Evolutionary conservation across 2,329 filamentous ascomycete genomes (phyloP), one percentile per base, ranked within the genome.

Genomic region (Ophiostoma fasciatum): DNA sequence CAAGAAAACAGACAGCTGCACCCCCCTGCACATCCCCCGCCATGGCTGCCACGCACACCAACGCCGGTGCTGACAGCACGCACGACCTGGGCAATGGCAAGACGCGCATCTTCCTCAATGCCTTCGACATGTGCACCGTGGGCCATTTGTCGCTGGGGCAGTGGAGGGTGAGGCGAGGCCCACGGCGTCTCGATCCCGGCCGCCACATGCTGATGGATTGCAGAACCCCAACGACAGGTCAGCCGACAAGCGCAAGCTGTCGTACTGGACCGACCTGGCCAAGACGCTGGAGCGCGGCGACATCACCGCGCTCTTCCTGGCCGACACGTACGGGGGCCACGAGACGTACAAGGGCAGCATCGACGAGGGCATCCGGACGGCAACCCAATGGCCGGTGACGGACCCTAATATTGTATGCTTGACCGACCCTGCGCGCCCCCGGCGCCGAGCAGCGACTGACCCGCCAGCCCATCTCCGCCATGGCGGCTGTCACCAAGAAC

Each of bases 321-420:
- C 75, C 0, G 75, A 80, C 45, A 77, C 71, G 0, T 76, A 75
- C 35, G 72, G 72, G 2, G 71, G 69, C 0, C 70, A 77, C 39
- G 72, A 78, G 44, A 75, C 69, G 0, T 78, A 77, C 39, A 63
- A 74, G 39, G 63, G 61, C 1, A 72, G 63, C 20, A 48, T 74
- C 3, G 71, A 76, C 43, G 66, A 73, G 36, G 74, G 69, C 45
- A 74, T 77, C 42, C 60, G 71, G 2, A 57, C 70, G 18, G 73
- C 70, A 1, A 71, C 73, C 0, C 74, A 78, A 46, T 78, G 71
- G 70, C 73, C 74, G 0, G 62, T 78, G 49, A 75, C 68, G 0
- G 74, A 79, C 46, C 74, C 74, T 0, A 66, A 66, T 0, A 76
- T 76, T 46, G 69, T 42, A 21, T 2, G 21, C 13, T 29, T 30